These are phyloP conservation scores for Tinospora cordifolia DNA, from an alignment of 164 flowering plant species.

Conservation along the genomic window DNA sequence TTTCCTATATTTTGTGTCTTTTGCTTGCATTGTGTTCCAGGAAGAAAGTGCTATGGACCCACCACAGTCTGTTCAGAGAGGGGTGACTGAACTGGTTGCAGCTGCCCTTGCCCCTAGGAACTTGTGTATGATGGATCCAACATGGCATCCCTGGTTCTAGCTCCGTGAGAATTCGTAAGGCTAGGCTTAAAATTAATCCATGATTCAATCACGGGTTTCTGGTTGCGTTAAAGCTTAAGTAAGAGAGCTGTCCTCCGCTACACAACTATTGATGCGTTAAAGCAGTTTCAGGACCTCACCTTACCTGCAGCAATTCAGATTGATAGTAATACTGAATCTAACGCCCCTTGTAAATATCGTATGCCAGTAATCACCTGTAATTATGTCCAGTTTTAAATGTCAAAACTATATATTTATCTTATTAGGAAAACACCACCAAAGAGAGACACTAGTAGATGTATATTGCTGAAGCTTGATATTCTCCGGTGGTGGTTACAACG, in stretches of 20 bases:
- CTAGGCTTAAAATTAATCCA: constrained; percentile 98
- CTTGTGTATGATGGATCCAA: constrained; percentile 98
- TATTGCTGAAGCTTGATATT: not conserved
- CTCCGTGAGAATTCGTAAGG: constrained; percentile 56
- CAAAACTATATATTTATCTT: not conserved
- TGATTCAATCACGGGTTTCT: constrained; percentile 47
- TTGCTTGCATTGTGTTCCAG: constrained; percentile 27
- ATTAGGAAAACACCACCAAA: not conserved
- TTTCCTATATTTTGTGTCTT: not conserved
- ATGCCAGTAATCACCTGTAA: not conserved
- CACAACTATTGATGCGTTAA: not conserved
- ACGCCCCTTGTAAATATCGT: not conserved
- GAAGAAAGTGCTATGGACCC: constrained; percentile 81
- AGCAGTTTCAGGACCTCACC: not conserved
- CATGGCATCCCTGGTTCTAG: constrained; percentile 99
- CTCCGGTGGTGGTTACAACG: not conserved
- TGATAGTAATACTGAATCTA: not conserved
- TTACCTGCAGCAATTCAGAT: not conserved
- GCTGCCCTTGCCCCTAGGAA: constrained; percentile 81
- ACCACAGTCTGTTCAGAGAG: constrained; percentile 86
- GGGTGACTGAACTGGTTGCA: constrained; percentile 82
- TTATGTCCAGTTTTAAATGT: not conserved
- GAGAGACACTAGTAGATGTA: not conserved
- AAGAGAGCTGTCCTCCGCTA: not conserved
- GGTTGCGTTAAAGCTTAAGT: not conserved